A percentile compares a stretch with the other conserved stretches of the same genome.
Evolutionary conservation across 2,329 filamentous ascomycete genomes (phyloP).

Genomic region (Nectriaceae sp.): DNA sequence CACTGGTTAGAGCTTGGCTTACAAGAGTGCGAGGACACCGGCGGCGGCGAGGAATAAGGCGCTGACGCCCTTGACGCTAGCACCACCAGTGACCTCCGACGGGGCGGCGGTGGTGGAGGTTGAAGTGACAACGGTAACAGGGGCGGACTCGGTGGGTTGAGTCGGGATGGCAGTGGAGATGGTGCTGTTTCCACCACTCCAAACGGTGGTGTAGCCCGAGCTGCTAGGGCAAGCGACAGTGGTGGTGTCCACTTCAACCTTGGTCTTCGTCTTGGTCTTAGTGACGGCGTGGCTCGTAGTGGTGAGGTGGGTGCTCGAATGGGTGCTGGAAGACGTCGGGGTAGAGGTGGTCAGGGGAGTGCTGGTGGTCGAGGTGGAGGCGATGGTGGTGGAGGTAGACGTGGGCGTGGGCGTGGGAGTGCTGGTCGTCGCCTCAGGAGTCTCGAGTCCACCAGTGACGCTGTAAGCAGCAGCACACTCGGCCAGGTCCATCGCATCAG

Average conservation of each 20-base stretch:
- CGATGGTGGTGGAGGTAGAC: conserved; percentile 20
- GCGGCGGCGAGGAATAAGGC: conserved; percentile 39
- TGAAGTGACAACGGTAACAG: conserved; percentile 11
- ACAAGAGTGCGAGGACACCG: conserved; percentile 39
- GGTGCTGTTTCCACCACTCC: conserved; percentile 36
- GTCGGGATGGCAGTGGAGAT: conserved; percentile 26
- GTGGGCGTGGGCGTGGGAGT: conserved; percentile 22
- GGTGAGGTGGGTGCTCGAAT: conserved; percentile 12
- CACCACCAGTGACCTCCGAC: conserved; percentile 27
- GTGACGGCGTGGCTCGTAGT: conserved; percentile 29
- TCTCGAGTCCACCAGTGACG: conserved; percentile 48
- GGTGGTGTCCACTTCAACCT: conserved; percentile 26
- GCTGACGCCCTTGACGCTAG: conserved; percentile 36
- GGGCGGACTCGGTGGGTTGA: conserved; percentile 23
- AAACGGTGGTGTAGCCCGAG: conserved; percentile 31
- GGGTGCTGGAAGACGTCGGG: conserved; percentile 1
- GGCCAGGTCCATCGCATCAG: conserved; percentile 52
- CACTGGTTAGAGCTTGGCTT: conserved; percentile 28
- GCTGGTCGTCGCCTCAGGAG: conserved; percentile 36
- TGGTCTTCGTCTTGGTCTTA: conserved; percentile 15
- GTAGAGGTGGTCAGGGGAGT: conserved; percentile 30
- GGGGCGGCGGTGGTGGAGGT: conserved; percentile 13
- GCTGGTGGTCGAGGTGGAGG: conserved; percentile 30
- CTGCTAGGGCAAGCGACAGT: conserved; percentile 26
- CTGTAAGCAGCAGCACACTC: conserved; percentile 56